Conservation (phyloP, 177 flowering plant species). For the Telopea speciosissima region DNA sequence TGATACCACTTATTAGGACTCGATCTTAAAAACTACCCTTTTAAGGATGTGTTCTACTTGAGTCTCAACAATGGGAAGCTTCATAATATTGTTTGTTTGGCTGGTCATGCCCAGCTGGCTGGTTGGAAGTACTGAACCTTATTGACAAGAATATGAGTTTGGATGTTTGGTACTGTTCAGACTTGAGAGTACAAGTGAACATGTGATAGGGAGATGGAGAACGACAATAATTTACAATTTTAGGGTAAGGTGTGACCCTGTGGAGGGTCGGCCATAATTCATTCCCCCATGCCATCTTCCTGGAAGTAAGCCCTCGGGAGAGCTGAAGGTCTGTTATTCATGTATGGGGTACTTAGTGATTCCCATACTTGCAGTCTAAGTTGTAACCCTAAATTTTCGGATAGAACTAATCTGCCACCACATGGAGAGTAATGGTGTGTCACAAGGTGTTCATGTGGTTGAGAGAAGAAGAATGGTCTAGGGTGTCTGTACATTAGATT, state of each 20-base stretch:
- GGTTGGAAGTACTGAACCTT: neutral
- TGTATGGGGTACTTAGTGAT: neutral
- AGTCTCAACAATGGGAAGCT: neutral
- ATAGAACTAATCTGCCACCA: neutral
- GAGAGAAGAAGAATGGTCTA: conserved; percentile 4
- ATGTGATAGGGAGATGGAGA: conserved; percentile 7
- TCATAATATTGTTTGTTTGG: neutral
- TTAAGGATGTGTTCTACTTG: no score
- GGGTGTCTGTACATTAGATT: conserved; percentile 3
- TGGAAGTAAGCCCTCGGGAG: conserved; percentile 6
- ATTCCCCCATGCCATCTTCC: conserved; percentile 10
- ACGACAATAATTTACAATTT: neutral
- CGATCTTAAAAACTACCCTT: no score
- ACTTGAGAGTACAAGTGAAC: neutral
- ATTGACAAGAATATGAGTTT: conserved; percentile 6
- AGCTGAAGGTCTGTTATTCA: neutral
- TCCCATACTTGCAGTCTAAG: neutral
- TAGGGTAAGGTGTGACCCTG: neutral
- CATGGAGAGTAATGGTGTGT: conserved; percentile 3
- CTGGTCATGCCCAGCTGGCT: conserved; percentile 5
- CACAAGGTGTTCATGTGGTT: neutral
- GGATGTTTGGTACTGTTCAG: conserved; percentile 1
- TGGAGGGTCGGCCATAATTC: neutral
- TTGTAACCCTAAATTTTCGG: neutral
- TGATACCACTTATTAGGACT: no score